Evolutionary conservation across 371 early-diverging fungal genomes (phyloP).

Genomic region (Funneliformis caledonium): DNA sequence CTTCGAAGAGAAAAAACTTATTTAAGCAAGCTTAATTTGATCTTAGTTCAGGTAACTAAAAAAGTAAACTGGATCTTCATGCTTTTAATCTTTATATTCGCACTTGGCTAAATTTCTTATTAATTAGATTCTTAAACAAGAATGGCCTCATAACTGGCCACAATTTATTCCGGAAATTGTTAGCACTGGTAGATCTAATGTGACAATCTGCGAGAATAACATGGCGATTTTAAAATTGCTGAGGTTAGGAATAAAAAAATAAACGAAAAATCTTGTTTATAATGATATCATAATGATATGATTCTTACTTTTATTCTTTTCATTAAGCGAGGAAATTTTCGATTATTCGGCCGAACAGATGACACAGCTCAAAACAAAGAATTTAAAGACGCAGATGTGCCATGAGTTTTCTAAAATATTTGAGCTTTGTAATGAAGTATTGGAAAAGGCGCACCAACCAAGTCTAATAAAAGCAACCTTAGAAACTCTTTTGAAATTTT

Average conservation of each 20-base stretch:
- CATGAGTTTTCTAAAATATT: slow-evolving; percentile 96
- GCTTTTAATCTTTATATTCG: background rate
- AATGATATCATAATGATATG: background rate
- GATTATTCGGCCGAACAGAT: slow-evolving; percentile 97
- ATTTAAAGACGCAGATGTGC: slow-evolving; percentile 93
- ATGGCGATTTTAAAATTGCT: slow-evolving; percentile 97
- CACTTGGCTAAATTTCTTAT: slow-evolving; percentile 29
- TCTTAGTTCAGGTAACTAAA: slow-evolving; percentile 84
- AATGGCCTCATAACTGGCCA: slow-evolving; percentile 99
- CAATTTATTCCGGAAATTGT: slow-evolving; percentile 99
- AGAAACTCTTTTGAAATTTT: slow-evolving; percentile 90
- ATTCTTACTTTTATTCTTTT: background rate
- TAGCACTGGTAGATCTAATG: slow-evolving; percentile 86
- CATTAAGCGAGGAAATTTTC: slow-evolving; percentile 95
- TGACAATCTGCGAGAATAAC: slow-evolving; percentile 98
- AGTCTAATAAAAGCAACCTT: slow-evolving; percentile 91
- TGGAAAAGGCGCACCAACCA: slow-evolving; percentile 89
- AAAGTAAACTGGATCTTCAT: no score
- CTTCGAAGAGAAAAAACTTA: slow-evolving; percentile 74
- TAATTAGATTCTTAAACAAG: slow-evolving; percentile 96
- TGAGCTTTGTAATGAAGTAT: slow-evolving; percentile 92
- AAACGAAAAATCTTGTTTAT: slow-evolving; percentile 1
- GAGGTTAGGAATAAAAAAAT: slow-evolving; percentile 59
- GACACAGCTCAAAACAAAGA: slow-evolving; percentile 93
- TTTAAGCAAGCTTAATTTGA: slow-evolving; percentile 91